Percentiles rank a stretch among this genome's conserved stretches.
Conservation (phyloP, 1,284 basidiomycete genomes). For the Volvariella volvacea region DNA sequence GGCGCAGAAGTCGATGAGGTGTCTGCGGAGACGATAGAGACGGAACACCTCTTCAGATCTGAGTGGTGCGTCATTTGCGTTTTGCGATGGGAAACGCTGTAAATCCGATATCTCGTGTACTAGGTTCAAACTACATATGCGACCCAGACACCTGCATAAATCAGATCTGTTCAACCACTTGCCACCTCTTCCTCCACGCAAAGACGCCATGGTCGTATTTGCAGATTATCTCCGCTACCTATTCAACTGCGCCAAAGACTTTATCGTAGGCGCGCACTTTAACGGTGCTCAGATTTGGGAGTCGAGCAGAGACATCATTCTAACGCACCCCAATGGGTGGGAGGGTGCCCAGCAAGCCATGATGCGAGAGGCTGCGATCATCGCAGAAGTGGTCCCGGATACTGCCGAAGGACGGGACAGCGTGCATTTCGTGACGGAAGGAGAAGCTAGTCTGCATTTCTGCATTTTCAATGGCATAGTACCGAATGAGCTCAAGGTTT, state of each 20-base stretch:
- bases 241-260: conserved; percentile 34
- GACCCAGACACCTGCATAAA: conserved; percentile 25
- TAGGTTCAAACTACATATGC: conserved; percentile 56
- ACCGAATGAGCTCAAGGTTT: conserved; percentile 30
- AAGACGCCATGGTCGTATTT: conserved; percentile 39
- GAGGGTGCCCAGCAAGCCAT: conserved; percentile 32
- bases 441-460: conserved; percentile 43
- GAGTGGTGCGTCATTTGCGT: conserved; percentile 3
- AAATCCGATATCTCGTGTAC: too few species aligned
- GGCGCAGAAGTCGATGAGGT: conserved; percentile 16
- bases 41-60: too few species aligned
- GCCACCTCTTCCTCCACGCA: conserved; percentile 40
- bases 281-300: conserved; percentile 30
- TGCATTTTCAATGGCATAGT: conserved; percentile 33
- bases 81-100: too few species aligned
- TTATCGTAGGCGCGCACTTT: conserved; percentile 41
- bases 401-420: conserved; percentile 25
- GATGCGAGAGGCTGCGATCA: conserved; percentile 32
- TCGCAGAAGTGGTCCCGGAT: conserved; percentile 26
- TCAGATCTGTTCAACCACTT: conserved; percentile 18
- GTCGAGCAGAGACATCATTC: conserved; percentile 24
- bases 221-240: conserved; percentile 50
- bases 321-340: conserved; percentile 39
- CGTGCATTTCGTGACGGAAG: conserved; percentile 43
- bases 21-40: conserved; percentile 2